Evolutionary conservation across 441 rosid species (phyloP).

Genomic region (Erysimum cheiri): DNA sequence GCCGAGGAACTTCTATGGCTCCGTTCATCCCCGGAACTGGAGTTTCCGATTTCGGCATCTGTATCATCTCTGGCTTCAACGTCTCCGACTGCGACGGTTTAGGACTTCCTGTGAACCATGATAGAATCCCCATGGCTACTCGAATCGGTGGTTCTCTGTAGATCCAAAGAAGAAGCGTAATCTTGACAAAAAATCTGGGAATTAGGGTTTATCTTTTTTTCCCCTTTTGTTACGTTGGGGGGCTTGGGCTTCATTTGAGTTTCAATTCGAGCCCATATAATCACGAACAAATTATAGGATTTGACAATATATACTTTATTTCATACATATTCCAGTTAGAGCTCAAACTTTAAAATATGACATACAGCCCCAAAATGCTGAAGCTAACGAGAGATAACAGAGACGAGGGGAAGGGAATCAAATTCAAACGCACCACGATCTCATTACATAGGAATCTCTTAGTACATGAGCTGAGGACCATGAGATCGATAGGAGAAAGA

Average conservation of each 20-base stretch:
- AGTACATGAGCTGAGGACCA: too few species aligned
- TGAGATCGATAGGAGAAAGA: too few species aligned
- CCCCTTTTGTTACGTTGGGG: conserved; percentile 20
- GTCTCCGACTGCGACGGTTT: conserved; percentile 46
- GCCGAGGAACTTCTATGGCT: conserved; percentile 83
- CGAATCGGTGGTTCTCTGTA: conserved; percentile 4
- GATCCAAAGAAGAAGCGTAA: conserved; percentile 6
- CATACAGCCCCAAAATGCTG: too few species aligned
- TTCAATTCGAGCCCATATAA: conserved; percentile 3
- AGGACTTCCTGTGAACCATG: conserved; percentile 78
- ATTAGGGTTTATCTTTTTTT: conserved; percentile 35
- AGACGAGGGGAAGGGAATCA: too few species aligned
- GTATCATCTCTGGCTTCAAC: conserved; percentile 37
- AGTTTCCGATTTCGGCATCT: conserved; percentile 39
- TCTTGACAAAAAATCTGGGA: background rate
- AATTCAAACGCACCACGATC: too few species aligned
- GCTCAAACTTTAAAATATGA: background rate
- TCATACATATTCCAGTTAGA: background rate
- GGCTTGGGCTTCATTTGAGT: background rate
- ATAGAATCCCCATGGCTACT: conserved; percentile 74
- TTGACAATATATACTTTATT: background rate
- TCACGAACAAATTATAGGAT: background rate
- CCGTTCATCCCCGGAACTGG: conserved; percentile 78
- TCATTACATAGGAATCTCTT: background rate
- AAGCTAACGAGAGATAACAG: too few species aligned